Base-by-base conservation (phyloP, 1,284 basidiomycete genomes). In the Boletus nobilissimus region DNA sequence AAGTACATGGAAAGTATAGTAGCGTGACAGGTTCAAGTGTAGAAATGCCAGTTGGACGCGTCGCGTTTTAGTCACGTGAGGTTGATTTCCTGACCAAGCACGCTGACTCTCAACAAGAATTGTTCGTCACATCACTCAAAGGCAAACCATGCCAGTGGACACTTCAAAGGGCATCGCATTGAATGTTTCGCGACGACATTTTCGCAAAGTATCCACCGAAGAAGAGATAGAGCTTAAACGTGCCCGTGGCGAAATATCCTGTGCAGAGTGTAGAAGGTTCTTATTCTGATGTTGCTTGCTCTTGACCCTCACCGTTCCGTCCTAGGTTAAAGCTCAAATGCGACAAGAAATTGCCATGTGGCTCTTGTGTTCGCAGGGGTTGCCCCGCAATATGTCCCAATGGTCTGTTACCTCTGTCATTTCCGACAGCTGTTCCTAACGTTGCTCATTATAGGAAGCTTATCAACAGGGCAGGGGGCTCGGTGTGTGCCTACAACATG, bases 311-410 rank as follows among this genome's bases (percentile, higher is more conserved):
- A 76, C 72, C 62, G 9, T 63, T 65, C n/a, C 64, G 7, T 68
- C 66, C 3, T 68, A 93, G 92, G 68, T 86, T 94, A 76, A 94
- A 94, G 83, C 88, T 94, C 36, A 94, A 92, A 83, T 94, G 93
- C 79, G 93, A 94, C 84, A 93, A 92, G 84, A 91, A 91, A 78
- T 32, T 87, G 34, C 93, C 86, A 78, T 94, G 91, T 78, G 86
- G 88, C 65, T 91, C 90, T 57, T 91, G 90, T 74, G 80, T 86
- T 34, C 86, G 85, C 62, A 82, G 85, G 72, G 85, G 85, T 22
- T 91, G 91, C 76, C 89, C 88, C 16, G 88, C 89, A 3, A 90
- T 92, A 80, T 91, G 90, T 79, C 90, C 91, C 22, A 91, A 91
- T 82, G 90, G 84, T 86, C 36, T 26, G 80, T 54, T 43, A 3